phyloP scores from a whole-genome alignment of 495 filamentous ascomycete genomes.

The Saxophila tyrrhenica region DNA sequence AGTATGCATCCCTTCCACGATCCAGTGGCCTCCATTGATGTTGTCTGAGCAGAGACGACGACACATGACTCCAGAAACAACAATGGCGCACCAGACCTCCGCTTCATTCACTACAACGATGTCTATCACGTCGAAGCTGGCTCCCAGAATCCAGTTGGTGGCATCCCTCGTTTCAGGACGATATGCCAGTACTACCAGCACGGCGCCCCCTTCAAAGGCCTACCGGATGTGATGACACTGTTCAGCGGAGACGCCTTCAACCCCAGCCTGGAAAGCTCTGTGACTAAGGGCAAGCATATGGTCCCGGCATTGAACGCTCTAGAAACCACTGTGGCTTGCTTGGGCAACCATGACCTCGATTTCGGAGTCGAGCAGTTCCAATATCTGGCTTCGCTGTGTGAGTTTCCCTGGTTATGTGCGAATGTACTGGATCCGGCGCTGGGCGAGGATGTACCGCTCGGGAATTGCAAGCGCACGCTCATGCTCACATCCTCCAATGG shows the following conservation, averaged over 20 bases:
- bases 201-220: conserved; percentile 43
- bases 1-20: background rate
- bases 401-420: conserved; percentile 81
- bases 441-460: conserved; percentile 56
- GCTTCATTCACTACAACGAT: conserved; percentile 84
- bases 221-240: conserved; percentile 59
- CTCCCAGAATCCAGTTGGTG: conserved; percentile 71
- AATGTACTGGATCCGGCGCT: conserved; percentile 74
- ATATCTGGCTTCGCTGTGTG: conserved; percentile 59
- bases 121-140: conserved; percentile 76
- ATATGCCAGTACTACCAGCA: conserved; percentile 61
- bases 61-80: background rate
- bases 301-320: conserved; percentile 73
- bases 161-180: conserved; percentile 67
- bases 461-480: conserved; percentile 53
- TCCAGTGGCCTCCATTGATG: no score
- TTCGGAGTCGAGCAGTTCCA: conserved; percentile 77
- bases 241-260: conserved; percentile 93
- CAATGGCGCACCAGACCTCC: conserved; percentile 48
- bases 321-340: conserved; percentile 61
- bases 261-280: conserved; percentile 70
- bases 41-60: background rate
- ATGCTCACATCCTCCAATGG: conserved; percentile 72
- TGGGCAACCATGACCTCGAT: conserved; percentile 91
- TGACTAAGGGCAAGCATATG: conserved; percentile 82